These are phyloP conservation scores for Ceratocystis lukuohia DNA, from an alignment of 2,329 filamentous ascomycete species.

Conservation along the genomic window DNA sequence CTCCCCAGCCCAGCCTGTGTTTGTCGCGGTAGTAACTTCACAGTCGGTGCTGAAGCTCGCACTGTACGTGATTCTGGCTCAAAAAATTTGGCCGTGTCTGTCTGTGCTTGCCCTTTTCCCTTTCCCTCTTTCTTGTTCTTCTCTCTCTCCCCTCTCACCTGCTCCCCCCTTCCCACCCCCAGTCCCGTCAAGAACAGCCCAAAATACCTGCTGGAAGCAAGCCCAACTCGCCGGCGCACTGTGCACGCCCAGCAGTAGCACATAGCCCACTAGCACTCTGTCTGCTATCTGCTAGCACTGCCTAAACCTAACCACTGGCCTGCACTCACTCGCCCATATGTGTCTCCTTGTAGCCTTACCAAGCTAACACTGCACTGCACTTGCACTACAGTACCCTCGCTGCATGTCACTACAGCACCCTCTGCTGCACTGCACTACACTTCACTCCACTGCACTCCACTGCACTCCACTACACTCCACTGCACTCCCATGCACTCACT, in stretches of 20 bases:
- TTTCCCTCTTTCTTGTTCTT: constrained; percentile 1
- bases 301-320: too few relatives aligned
- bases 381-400: too few relatives aligned
- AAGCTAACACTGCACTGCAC: not conserved
- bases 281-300: too few relatives aligned
- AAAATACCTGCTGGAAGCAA: not conserved
- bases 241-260: not conserved
- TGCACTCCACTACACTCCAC: too few relatives aligned
- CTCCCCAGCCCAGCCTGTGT: constrained; percentile 1
- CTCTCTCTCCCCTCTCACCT: not conserved
- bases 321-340: not conserved
- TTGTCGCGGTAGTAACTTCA: constrained; percentile 17
- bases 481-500: too few relatives aligned
- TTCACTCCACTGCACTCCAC: too few relatives aligned
- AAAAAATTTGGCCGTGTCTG: not conserved
- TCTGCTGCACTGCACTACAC: too few relatives aligned
- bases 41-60: not conserved
- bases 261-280: too few relatives aligned
- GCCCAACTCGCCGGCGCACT: not conserved
- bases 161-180: not conserved
- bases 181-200: not conserved
- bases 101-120: constrained; percentile 8
- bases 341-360: not conserved
- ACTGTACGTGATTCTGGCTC: constrained; percentile 17
- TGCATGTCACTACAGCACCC: too few relatives aligned